Percentiles rank a stretch among this genome's conserved stretches.
Evolutionary conservation across 1,139 yeast species (phyloP).

Genomic region (Sugiyamaella sp.): DNA sequence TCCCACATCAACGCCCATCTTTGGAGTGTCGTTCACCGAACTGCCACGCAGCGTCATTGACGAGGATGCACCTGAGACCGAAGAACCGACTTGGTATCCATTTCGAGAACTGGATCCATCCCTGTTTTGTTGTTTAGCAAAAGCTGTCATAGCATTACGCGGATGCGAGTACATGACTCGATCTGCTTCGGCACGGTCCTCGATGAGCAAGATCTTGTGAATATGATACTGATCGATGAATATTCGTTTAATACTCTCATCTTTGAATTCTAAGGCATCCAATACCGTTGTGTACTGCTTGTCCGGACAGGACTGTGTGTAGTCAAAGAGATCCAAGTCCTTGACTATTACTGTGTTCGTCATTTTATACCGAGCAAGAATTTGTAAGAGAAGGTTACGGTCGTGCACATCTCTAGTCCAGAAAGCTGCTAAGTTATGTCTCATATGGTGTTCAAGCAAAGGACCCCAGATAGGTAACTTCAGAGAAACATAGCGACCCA

Average conservation of each 20-base stretch:
- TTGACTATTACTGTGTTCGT: constrained; percentile 54
- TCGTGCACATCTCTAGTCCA: constrained; percentile 70
- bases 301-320: constrained; percentile 45
- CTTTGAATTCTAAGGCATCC: constrained; percentile 60
- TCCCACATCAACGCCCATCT: constrained; percentile 19
- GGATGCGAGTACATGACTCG: constrained; percentile 44
- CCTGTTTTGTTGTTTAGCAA: constrained; percentile 32
- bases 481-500: constrained; percentile 65
- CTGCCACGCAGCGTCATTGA: constrained; percentile 11
- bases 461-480: constrained; percentile 64
- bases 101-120: constrained; percentile 12
- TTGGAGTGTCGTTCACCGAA: constrained; percentile 11
- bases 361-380: constrained; percentile 47
- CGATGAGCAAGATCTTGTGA: constrained; percentile 61
- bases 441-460: constrained; percentile 58
- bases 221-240: constrained; percentile 66
- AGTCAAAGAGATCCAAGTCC: constrained; percentile 59
- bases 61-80: constrained; percentile 18
- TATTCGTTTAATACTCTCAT: constrained; percentile 59
- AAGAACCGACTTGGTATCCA: constrained; percentile 21
- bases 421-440: constrained; percentile 60
- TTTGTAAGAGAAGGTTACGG: constrained; percentile 49
- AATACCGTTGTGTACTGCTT: constrained; percentile 51
- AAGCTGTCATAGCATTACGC: constrained; percentile 48
- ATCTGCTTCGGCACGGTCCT: constrained; percentile 57